phyloP scores from a whole-genome alignment of 2,329 filamentous ascomycete genomes.

The Fonsecaea multimorphosa region DNA sequence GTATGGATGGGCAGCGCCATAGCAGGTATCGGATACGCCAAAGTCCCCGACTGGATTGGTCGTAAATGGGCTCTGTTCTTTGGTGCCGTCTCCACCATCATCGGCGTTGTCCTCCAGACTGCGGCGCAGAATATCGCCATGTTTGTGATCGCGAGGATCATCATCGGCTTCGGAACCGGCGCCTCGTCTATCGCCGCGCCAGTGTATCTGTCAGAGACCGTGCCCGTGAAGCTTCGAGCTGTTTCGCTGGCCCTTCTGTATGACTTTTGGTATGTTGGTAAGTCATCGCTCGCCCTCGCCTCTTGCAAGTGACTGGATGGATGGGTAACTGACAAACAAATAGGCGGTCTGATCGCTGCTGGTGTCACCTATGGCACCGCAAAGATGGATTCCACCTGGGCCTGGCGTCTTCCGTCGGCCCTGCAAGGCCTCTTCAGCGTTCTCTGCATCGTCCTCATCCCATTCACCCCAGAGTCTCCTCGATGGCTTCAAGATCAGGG shows the following conservation, averaged over 20 bases:
- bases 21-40: conserved; percentile 52
- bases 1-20: conserved; percentile 61
- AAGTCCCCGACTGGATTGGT: conserved; percentile 52
- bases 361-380: conserved; percentile 52
- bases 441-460: conserved; percentile 51
- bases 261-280: conserved; percentile 32
- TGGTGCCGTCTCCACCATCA: conserved; percentile 50
- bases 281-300: conserved; percentile 16
- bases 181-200: conserved; percentile 53
- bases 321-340: conserved; percentile 1
- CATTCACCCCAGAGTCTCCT: conserved; percentile 57
- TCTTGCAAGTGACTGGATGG: neutral
- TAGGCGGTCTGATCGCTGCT: conserved; percentile 55
- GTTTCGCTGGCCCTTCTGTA: conserved; percentile 31
- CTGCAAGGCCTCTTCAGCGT: conserved; percentile 51
- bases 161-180: conserved; percentile 56
- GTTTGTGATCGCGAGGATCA: conserved; percentile 57
- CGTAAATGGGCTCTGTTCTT: conserved; percentile 54
- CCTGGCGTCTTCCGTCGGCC: conserved; percentile 54
- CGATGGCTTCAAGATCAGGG: conserved; percentile 41
- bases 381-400: conserved; percentile 53
- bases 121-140: conserved; percentile 60
- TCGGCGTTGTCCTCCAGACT: conserved; percentile 56
- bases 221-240: conserved; percentile 24
- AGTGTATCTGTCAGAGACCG: conserved; percentile 58